Conservation (phyloP, 805 yeast species). For the Schizosaccharomyces lindneri region DNA sequence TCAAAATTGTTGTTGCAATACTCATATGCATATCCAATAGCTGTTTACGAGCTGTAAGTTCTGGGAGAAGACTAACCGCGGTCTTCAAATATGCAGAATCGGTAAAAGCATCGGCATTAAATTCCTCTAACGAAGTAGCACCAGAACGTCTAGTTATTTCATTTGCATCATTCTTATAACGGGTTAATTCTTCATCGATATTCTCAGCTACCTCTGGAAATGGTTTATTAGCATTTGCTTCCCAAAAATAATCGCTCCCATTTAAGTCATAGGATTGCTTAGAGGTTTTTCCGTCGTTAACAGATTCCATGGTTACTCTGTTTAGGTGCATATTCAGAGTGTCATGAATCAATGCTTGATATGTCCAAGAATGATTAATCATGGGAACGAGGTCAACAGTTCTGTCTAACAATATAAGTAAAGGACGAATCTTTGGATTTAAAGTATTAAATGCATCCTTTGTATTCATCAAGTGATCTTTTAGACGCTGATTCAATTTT, state of each 20-base stretch:
- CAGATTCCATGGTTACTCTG: slow-evolving; percentile 37
- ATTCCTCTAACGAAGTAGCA: slow-evolving; percentile 44
- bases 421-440: slow-evolving; percentile 24
- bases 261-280: slow-evolving; percentile 60
- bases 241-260: slow-evolving; percentile 80
- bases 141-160: slow-evolving; percentile 61
- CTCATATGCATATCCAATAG: slow-evolving; percentile 93
- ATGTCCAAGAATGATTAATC: slow-evolving; percentile 95
- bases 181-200: slow-evolving; percentile 59
- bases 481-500: slow-evolving; percentile 53
- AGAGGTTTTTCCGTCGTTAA: slow-evolving; percentile 13
- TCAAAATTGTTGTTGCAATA: slow-evolving; percentile 59
- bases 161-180: slow-evolving; percentile 68
- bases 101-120: slow-evolving; percentile 20
- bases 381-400: slow-evolving; percentile 74
- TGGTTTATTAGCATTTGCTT: slow-evolving; percentile 56
- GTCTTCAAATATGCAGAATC: slow-evolving; percentile 21
- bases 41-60: slow-evolving; percentile 63
- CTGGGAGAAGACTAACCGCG: slow-evolving; percentile 82
- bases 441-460: slow-evolving; percentile 12
- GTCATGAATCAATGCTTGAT: slow-evolving; percentile 87
- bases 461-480: slow-evolving; percentile 65
- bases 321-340: slow-evolving; percentile 63
- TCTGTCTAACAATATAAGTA: slow-evolving; percentile 63
- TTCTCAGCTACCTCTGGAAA: slow-evolving; percentile 98